Base-by-base conservation (phyloP, 2,329 filamentous ascomycete species). In the Huntiella abstrusa region DNA sequence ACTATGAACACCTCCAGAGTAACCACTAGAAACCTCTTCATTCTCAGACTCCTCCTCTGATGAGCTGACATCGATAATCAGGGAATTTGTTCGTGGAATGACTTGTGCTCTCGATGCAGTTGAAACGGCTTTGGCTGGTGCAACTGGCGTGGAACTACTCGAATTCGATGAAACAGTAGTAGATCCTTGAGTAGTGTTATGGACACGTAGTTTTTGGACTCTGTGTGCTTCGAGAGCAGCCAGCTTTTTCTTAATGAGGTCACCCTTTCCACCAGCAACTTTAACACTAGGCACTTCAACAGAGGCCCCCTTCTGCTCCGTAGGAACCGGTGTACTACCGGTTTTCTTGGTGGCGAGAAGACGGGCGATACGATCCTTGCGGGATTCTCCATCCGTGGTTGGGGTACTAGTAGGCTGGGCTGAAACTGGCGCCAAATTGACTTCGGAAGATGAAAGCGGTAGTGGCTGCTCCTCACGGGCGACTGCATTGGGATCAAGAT, bases 301-400 rank as follows among this genome's bases (percentile, higher is more conserved):
- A 12, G 41, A 8, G 4, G 45, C 7, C 5, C 7, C 22, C 22
- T 28, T 28, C 8, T 28, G 11, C 22, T 16, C 28, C 22, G 32
- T 35, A 50, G 33, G 48, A 41, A 11, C 52, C 41, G 1, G 49
- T 46, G 22, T 50, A 13, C 28, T 57, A 45, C 19, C 54, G 51
- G 41, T 32, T 28, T 50, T 71, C 58, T 83, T 86, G 1, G 74
- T 76, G n/a, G 82, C 82, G 46, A 86, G 67, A 47, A 86, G 69
- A 42, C 79, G 75, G 3, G 82, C 81, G 50, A 88, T 83, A 37
- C 83, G 75, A 52, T 85, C 81, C 53, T 83, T 83, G 16, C 83
- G 71, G 55, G 82, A 76, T 52, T 81, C 67, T 5, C 71, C 66
- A 36, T n/a, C 34, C 5, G 34, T n/a, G 5, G 4, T 36, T 12